phyloP scores from a whole-genome alignment of 75 land plant genomes.

The Pinus albicaulis region DNA sequence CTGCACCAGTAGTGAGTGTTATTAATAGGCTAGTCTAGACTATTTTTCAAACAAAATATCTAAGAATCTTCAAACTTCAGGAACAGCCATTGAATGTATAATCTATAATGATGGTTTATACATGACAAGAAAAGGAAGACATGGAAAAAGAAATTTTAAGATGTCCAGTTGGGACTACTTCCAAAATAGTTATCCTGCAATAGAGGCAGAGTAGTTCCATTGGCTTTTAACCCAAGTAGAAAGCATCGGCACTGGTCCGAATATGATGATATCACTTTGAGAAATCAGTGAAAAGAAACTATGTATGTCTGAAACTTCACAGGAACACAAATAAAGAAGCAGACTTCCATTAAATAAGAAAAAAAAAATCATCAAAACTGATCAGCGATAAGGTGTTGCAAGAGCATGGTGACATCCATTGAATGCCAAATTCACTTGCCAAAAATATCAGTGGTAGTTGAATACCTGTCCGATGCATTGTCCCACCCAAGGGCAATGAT shows the following conservation, averaged over 20 bases:
- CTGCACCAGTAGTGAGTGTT: background rate
- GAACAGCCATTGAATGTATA: background rate
- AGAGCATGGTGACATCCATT: background rate
- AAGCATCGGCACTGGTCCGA: background rate
- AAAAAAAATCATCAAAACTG: background rate
- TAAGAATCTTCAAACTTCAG: background rate
- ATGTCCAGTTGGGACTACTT: background rate
- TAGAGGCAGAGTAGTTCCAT: background rate
- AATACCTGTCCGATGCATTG: conserved; percentile 70
- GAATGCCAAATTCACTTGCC: background rate
- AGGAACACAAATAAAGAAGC: background rate
- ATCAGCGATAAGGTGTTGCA: background rate
- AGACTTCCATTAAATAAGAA: background rate
- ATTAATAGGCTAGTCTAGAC: background rate
- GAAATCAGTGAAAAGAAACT: background rate
- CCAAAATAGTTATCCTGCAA: background rate
- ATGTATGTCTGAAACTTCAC: background rate
- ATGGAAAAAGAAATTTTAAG: background rate
- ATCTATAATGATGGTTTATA: background rate
- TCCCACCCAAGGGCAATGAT: conserved; percentile 84
- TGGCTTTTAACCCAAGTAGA: background rate
- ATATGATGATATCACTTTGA: background rate
- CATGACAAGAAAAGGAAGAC: background rate
- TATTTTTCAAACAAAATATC: background rate
- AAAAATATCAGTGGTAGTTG: background rate